Base-by-base conservation (phyloP, 495 filamentous ascomycete genomes). In the Cercophora newfieldiana region DNA sequence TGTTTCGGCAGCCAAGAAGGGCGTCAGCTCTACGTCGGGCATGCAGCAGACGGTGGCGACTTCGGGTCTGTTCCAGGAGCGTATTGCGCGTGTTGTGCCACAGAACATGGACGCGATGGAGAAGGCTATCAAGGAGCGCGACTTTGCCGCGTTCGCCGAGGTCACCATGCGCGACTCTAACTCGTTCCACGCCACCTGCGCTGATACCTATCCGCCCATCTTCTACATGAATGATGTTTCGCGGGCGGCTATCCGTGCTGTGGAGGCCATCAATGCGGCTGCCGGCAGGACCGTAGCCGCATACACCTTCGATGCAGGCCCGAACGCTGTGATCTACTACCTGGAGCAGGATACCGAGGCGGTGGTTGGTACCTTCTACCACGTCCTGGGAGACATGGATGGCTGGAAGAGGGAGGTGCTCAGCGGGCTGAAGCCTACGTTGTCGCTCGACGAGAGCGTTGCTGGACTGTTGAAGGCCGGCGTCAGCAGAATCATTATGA, bases 281-380 rank as follows among this genome's bases (percentile, higher is more conserved):
- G 87, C 85, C 19, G 91, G 91, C 51, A 88, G 85, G 78, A 86
- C 82, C 1, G 84, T 97, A 3, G 91, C 90, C 10, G 94, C 95
- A 21, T 99, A 99, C 77, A 99, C 95, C 0, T 99, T 97, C 73
- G 95, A 99, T 77, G 95, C 95, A 1, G 95, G 95, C 51, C 96
- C 95, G 68, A 99, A 99, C 75, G 91, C 91, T 30, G 95, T 99
- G 29, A 88, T 99, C 50, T 99, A 98, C 78, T 97, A 93, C 68
- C 85, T 91, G 30, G 90, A 92, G 77, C 81, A 91, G 83, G 85
- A 94, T 70, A 85, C 88, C 56, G 83, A 80, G 25, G 74, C 84
- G 5, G 90, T 99, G 21, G 81, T 89, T 0, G 93, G 91, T 4
- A 85, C 86, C 1, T 89, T 97, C 75, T 88, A 87, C 75, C 69